A percentile compares a stretch with the other conserved stretches of the same genome.
Evolutionary conservation across 306 rosid species (phyloP).

Genomic region (Corylus heterophylla): DNA sequence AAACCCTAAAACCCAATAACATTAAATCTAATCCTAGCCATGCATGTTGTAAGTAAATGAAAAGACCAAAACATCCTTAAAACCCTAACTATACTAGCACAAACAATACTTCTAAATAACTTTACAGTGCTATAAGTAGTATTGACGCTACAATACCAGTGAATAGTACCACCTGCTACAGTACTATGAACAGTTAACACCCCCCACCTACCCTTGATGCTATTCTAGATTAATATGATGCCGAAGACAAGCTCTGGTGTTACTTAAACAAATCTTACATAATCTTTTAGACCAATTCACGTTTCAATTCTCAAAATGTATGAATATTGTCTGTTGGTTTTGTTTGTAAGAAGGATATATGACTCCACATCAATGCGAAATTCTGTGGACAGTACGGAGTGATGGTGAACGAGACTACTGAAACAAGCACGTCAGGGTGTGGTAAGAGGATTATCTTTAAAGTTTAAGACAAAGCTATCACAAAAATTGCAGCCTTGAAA

Average conservation of each 20-base stretch:
- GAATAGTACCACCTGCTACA: too few relatives aligned
- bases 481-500: conserved; percentile 28
- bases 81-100: too few relatives aligned
- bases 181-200: too few relatives aligned
- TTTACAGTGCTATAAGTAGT: too few relatives aligned
- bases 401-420: conserved; percentile 95
- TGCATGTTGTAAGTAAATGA: too few relatives aligned
- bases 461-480: conserved; percentile 38
- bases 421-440: conserved; percentile 98
- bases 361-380: conserved; percentile 76
- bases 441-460: conserved; percentile 79
- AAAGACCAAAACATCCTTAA: too few relatives aligned
- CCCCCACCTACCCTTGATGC: neutral
- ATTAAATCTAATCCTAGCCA: neutral
- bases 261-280: conserved; percentile 21
- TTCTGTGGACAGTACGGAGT: conserved; percentile 98
- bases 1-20: too few relatives aligned
- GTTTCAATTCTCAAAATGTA: conserved; percentile 37
- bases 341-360: conserved; percentile 71
- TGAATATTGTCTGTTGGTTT: conserved; percentile 49
- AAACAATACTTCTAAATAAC: too few relatives aligned
- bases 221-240: neutral
- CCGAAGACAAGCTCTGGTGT: neutral
- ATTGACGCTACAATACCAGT: too few relatives aligned
- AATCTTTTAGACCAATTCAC: conserved; percentile 26